Evolutionary conservation across 2,329 filamentous ascomycete genomes (phyloP), one percentile per base, ranked within the genome.

Genomic region (Calonectria hawksworthii): DNA sequence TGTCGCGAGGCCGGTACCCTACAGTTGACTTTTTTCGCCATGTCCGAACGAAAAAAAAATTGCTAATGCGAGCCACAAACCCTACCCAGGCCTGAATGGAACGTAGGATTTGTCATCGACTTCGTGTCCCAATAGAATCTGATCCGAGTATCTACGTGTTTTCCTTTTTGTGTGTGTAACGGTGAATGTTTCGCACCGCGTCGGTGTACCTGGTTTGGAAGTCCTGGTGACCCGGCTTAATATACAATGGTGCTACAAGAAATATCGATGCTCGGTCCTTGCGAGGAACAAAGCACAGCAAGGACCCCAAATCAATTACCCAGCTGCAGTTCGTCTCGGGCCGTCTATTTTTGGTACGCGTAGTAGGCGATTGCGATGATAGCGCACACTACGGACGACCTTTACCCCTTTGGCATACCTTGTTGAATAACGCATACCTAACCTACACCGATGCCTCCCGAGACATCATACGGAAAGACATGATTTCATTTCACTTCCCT

Each of bases 1-100:
- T 21, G 30, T 63, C 16, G 66, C 47, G 65, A 63, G 64, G 18
- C 38, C 26, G 50, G 44, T 72, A 74, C 72, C 67, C 72, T 67
- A 44, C 16, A 73, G 30, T 54, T 23, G 36, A 23, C 23, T 38
- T 67, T 59, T 67, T 61, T 65, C 68, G 67, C 54, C 54, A 34
- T 70, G 52, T 23, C 67, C 34, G 50, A 63, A 52, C 1, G 23
- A 28, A 59, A 64, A 38, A 56, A 59, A 64, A 64, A 44, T 11
- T 32, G 61, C 61, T 65, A 47, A 50, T 30, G 67, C 50, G 26
- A 69, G 38, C 52, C 67, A 41, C 32, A 50, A 69, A 34, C 41
- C 38, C 34, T 59, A 61, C 44, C 26, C 28, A 34, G 44, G 38
- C 50, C 8, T 23, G 36, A 47, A 65, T 32, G 61, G 41, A 47